Evolutionary conservation across 257 asterid genomes (phyloP).

Genomic region (Henckelia pumila): DNA sequence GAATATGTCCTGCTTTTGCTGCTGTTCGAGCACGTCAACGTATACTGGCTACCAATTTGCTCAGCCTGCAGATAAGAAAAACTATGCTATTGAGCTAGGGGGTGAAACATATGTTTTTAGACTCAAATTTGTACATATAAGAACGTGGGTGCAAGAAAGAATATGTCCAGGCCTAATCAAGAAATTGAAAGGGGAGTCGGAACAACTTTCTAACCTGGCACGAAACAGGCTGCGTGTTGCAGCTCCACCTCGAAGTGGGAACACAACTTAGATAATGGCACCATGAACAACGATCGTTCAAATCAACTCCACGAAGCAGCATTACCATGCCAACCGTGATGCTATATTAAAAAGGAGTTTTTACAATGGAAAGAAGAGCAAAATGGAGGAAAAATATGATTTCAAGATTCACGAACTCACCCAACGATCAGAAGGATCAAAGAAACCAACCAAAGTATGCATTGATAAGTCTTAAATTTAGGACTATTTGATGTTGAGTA

Average conservation of each 20-base stretch:
- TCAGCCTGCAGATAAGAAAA: constrained; percentile 52
- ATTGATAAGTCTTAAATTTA: constrained; percentile 74
- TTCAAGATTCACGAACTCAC: constrained; percentile 37
- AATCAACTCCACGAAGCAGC: constrained; percentile 82
- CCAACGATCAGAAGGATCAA: constrained; percentile 62
- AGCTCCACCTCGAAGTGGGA: constrained; percentile 80
- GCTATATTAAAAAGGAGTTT: constrained; percentile 33
- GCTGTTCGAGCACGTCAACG: constrained; percentile 64
- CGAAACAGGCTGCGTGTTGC: constrained; percentile 62
- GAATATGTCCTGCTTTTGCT: constrained; percentile 49
- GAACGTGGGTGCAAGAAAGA: neutral
- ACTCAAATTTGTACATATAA: too few relatives aligned
- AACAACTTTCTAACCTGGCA: constrained; percentile 52
- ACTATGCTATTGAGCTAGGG: neutral
- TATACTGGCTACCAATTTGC: constrained; percentile 61
- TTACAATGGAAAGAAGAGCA: neutral
- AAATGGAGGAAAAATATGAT: neutral
- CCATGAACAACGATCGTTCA: constrained; percentile 86
- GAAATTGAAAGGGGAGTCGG: neutral
- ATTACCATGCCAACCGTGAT: constrained; percentile 60
- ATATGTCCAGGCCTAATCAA: neutral
- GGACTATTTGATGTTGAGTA: constrained; percentile 40
- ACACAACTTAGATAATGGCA: constrained; percentile 90
- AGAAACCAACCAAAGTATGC: constrained; percentile 68
- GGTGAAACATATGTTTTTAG: neutral